These are phyloP conservation scores for Cephalotrichum gorgonifer DNA, from an alignment of 2,329 filamentous ascomycete genomes.

Conservation along the genomic window DNA sequence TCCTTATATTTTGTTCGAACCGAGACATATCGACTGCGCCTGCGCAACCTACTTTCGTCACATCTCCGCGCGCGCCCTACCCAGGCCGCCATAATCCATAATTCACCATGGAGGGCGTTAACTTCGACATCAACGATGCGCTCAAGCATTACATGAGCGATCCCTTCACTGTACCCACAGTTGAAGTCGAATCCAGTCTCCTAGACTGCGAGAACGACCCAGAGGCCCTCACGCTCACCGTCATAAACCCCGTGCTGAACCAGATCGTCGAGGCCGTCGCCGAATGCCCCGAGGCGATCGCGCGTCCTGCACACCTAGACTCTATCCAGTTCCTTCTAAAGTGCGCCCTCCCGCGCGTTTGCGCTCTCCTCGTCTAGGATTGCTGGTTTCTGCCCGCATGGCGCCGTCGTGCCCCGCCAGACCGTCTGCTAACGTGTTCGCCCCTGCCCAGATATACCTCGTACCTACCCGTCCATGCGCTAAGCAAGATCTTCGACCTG, in stretches of 20 bases:
- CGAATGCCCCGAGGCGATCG: conserved; percentile 82
- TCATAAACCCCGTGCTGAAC: conserved; percentile 81
- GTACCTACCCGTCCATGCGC: conserved; percentile 65
- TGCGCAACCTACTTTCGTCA: not conserved
- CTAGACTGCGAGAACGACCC: conserved; percentile 90
- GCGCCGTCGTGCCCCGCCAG: not conserved
- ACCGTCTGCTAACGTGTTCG: conserved; percentile 45
- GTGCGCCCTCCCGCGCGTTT: conserved; percentile 53
- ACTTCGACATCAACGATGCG: conserved; percentile 93
- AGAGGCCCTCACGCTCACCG: conserved; percentile 64
- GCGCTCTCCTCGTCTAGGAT: conserved; percentile 22
- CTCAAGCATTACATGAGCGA: conserved; percentile 97
- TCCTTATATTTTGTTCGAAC: not conserved
- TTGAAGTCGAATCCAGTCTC: conserved; percentile 73
- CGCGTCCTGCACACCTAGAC: conserved; percentile 71
- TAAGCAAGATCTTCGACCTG: conserved; percentile 89
- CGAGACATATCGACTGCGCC: not conserved
- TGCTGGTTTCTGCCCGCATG: conserved; percentile 4
- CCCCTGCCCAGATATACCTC: conserved; percentile 67
- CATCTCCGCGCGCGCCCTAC: not conserved
- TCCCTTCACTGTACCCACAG: conserved; percentile 69
- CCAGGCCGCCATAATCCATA: conserved; percentile 17
- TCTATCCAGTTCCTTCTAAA: conserved; percentile 93
- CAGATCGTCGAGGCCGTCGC: conserved; percentile 87
- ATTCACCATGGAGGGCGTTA: conserved; percentile 67